Evolutionary conservation across 2,329 filamentous ascomycete genomes (phyloP), one percentile per base, ranked within the genome.

Genomic region (Aspergillus carbonarius): DNA sequence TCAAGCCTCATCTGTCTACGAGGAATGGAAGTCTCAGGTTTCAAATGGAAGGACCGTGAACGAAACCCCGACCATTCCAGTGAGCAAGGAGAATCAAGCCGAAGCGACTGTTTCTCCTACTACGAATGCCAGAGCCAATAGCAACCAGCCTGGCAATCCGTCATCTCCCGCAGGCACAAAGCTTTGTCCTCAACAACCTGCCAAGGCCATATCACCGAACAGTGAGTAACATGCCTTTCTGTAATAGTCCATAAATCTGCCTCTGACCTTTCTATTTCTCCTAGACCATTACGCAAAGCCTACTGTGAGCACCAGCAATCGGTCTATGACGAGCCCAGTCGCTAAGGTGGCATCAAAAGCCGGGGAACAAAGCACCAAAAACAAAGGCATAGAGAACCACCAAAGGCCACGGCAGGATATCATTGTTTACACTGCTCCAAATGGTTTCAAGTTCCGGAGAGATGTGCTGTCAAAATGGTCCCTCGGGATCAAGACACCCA

Each of bases 381-480:
- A 5, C 17, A 49, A 10, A 12, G 2, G 25, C 10, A 34, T 13
- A 30, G 50, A 15, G 17, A 23, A 10, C 25, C 27, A 40, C 37
- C 44, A 15, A 5, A 18, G 25, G 13, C n/a, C n/a, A 17, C 51
- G n/a, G 9, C 9, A 37, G 27, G 27, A n/a, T n/a, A 7, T 20
- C 6, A 18, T 17, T 13, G 50, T 17, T 2, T 70, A 69, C 58
- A 65, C 52, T 50, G 64, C 68, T 27, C 68, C 68, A 44, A 68
- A 62, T 54, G 68, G 70, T 30, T 60, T 57, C 54, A 59, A 55
- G 18, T 54, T 70, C 54, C 55, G 54, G 39, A 51, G 50, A 8
- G 37, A 44, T 10, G 60, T 66, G 18, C 44, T 68, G 51, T 42
- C 37, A 30, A 64, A 54, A 55, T 44, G 64, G 35, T 60, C 60